A percentile compares a stretch with the other conserved stretches of the same genome.
These are phyloP conservation scores for Basipetospora chlamydospora DNA, from an alignment of 2,329 filamentous ascomycete species.

Conservation along the genomic window DNA sequence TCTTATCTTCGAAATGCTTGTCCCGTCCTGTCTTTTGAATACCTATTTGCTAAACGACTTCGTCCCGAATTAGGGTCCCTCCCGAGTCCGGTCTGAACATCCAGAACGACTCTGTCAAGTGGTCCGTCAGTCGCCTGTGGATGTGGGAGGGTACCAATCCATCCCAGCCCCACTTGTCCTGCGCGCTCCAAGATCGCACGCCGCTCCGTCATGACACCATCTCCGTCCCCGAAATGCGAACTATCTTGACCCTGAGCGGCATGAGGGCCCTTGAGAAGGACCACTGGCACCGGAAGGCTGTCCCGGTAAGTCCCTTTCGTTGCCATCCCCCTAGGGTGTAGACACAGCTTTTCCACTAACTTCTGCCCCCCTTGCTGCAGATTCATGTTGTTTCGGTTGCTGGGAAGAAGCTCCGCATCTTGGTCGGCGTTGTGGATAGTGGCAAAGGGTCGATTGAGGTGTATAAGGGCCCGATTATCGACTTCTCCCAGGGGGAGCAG, in stretches of 20 bases:
- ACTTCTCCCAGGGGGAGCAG: neutral
- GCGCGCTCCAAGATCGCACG: neutral
- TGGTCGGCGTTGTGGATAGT: neutral
- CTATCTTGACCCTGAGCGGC: constrained; percentile 1
- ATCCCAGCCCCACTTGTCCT: neutral
- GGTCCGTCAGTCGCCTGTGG: neutral
- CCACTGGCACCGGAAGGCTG: neutral
- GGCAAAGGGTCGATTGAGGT: neutral
- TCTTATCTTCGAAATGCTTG: too few species aligned
- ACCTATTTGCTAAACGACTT: neutral
- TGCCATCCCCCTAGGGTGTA: too few species aligned
- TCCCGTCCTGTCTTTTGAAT: neutral
- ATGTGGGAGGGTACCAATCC: neutral
- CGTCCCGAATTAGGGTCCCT: neutral
- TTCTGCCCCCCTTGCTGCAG: neutral
- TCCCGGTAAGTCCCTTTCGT: neutral
- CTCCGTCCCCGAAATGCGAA: neutral
- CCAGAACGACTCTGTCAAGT: neutral
- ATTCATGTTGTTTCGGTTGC: neutral
- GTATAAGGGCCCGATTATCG: neutral
- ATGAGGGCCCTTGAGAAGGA: neutral
- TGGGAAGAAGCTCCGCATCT: neutral
- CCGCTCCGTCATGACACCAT: neutral
- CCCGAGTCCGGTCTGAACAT: neutral
- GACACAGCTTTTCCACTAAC: neutral